Conservation (phyloP, 148 eudicot genomes). For the Polygonum maritimum region DNA sequence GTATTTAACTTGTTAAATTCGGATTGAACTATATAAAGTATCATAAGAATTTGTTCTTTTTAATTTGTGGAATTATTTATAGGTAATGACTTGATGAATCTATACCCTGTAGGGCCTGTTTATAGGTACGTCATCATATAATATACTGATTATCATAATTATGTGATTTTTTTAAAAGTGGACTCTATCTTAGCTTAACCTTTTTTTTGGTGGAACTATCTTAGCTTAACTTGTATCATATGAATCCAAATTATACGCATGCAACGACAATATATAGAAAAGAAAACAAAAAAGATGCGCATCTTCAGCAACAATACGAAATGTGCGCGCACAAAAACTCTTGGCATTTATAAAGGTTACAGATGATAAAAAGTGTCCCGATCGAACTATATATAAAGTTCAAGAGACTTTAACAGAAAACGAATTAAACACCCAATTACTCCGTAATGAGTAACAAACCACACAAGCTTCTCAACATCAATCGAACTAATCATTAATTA, state of each 20-base stretch:
- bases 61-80: too few species aligned
- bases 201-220: too few species aligned
- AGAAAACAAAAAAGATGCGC: not conserved
- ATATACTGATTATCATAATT: not conserved
- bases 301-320: not conserved
- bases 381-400: not conserved
- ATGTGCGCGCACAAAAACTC: not conserved
- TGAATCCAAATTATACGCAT: not conserved
- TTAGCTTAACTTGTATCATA: not conserved
- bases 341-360: not conserved
- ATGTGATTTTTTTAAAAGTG: not conserved
- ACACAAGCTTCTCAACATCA: not conserved
- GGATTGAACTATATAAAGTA: too few species aligned
- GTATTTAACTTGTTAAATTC: too few species aligned
- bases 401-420: not conserved
- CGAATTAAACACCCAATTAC: too few species aligned
- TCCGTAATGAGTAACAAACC: not conserved
- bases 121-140: not conserved
- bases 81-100: not conserved
- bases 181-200: not conserved
- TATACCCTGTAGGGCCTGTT: not conserved
- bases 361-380: not conserved
- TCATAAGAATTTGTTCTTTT: too few species aligned
- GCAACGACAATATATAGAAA: too few species aligned
- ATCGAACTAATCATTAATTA: not conserved